phyloP scores from a whole-genome alignment of 257 asterid genomes.

The Penstemon eatonii region DNA sequence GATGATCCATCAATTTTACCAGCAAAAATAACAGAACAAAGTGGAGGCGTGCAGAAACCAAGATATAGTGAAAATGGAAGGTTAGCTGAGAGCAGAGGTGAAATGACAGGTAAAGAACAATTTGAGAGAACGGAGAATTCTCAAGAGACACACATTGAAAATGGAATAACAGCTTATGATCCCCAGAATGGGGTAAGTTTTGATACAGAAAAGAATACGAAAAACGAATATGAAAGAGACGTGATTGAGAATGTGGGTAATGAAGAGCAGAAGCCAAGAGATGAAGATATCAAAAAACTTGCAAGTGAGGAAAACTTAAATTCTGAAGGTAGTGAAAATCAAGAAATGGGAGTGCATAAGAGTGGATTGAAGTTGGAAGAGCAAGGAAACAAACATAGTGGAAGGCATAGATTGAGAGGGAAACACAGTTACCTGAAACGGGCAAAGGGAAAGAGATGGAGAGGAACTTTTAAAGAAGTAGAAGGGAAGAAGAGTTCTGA shows the following conservation, averaged over 20 bases:
- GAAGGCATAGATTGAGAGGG: slow-evolving; percentile 23
- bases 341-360: slow-evolving; percentile 18
- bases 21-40: slow-evolving; percentile 18
- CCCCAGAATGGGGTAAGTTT: slow-evolving; percentile 15
- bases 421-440: slow-evolving; percentile 31
- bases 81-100: slow-evolving; percentile 13
- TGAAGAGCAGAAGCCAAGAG: slow-evolving; percentile 17
- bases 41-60: neutral
- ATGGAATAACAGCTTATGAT: slow-evolving; percentile 4
- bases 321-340: slow-evolving; percentile 25
- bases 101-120: slow-evolving; percentile 25
- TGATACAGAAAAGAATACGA: slow-evolving; percentile 12
- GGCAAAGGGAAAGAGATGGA: slow-evolving; percentile 45
- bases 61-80: slow-evolving; percentile 17
- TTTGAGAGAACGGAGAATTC: slow-evolving; percentile 21
- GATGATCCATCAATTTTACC: slow-evolving; percentile 33
- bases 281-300: slow-evolving; percentile 17
- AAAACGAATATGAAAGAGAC: neutral
- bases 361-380: slow-evolving; percentile 37
- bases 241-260: neutral
- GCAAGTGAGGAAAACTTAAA: slow-evolving; percentile 7
- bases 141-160: slow-evolving; percentile 12
- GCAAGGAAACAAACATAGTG: slow-evolving; percentile 24
- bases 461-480: slow-evolving; percentile 23
- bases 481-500: slow-evolving; percentile 22